A percentile compares a stretch with the other conserved stretches of the same genome.
These are phyloP conservation scores for Tetrahymena malaccensis DNA, from an alignment of 73 alveolate genomes.

Conservation along the genomic window DNA sequence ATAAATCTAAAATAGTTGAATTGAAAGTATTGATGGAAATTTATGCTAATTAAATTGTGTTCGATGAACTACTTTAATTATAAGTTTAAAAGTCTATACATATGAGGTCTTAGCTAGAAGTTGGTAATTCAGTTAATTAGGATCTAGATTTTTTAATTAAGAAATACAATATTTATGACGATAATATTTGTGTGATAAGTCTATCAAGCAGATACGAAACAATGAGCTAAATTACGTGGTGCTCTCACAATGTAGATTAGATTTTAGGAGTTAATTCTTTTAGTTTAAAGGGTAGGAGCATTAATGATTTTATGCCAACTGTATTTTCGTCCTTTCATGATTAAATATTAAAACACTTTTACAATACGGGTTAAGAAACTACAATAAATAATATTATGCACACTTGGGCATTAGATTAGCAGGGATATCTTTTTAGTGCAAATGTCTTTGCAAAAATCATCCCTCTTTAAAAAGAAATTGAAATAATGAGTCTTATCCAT, in stretches of 20 bases:
- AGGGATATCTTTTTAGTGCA: constrained; percentile 9
- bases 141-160: constrained; percentile 10
- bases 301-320: constrained; percentile 29
- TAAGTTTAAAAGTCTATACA: constrained; percentile 15
- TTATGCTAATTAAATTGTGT: constrained; percentile 4
- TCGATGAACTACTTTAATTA: constrained; percentile 6
- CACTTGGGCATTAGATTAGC: constrained; percentile 33
- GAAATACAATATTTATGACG: constrained; percentile 19
- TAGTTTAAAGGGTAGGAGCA: constrained; percentile 1
- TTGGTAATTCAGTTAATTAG: constrained; percentile 21
- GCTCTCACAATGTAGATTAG: constrained; percentile 10
- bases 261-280: constrained; percentile 14
- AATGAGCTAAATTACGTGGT: constrained; percentile 25
- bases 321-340: constrained; percentile 2
- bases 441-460: constrained; percentile 24
- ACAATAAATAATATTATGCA: constrained; percentile 18
- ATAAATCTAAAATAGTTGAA: not conserved
- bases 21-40: constrained; percentile 17
- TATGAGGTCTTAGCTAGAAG: constrained; percentile 7
- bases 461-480: constrained; percentile 10
- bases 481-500: constrained; percentile 19
- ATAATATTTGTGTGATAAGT: constrained; percentile 15
- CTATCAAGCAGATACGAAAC: constrained; percentile 10
- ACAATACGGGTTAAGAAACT: not conserved
- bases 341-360: constrained; percentile 4